Base-by-base conservation (phyloP, 257 asterid species). In the Coffea canephora region DNA sequence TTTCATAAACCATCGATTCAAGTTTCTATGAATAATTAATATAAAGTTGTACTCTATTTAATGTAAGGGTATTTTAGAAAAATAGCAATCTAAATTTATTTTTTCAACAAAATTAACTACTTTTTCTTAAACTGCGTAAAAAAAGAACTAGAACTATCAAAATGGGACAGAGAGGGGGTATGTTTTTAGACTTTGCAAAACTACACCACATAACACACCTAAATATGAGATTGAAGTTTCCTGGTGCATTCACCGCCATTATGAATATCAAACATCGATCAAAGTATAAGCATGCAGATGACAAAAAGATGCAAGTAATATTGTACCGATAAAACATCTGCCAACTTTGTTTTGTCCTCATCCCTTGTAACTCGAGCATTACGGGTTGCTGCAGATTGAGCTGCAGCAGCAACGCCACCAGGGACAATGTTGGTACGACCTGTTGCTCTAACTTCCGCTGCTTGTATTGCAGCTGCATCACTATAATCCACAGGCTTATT, bases 361-460 rank as follows among this genome's bases (percentile, higher is more conserved):
- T 95, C 99, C 70, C 88, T 85, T 0, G 91, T 87, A 19, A 89
- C 69, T 9, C 97, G 83, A 41, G 99, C 97, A 61, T 95, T 95
- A 76, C 98, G 97, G 64, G 99, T 93, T 14, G 99, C 99, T 3
- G 99, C 99, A 8, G 99, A 95, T 69, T 93, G 98, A 61, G 98
- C 99, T 1, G 98, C 97, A 0, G 99, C 99, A 7, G 98, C 99
- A 64, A 95, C 98, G 4, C 99, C 99, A 39, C 98, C 99, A 0
- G 99, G 99, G 11, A 93, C 87, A 5, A 95, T 95, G 77, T 90
- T 92, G 19, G 98, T 95, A 14, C 98, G 96, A 6, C 99, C 97
- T 0, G 98, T 95, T 14, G 99, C 99, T 83, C 99, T 88, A 36
- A 95, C 99, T 89, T 95, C 98, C 0, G 99, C 99, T 1, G 99